A percentile compares a stretch with the other conserved stretches of the same genome.
Evolutionary conservation across 176 grass and related monocot genomes (phyloP).

Genomic region (Stipa capillata): DNA sequence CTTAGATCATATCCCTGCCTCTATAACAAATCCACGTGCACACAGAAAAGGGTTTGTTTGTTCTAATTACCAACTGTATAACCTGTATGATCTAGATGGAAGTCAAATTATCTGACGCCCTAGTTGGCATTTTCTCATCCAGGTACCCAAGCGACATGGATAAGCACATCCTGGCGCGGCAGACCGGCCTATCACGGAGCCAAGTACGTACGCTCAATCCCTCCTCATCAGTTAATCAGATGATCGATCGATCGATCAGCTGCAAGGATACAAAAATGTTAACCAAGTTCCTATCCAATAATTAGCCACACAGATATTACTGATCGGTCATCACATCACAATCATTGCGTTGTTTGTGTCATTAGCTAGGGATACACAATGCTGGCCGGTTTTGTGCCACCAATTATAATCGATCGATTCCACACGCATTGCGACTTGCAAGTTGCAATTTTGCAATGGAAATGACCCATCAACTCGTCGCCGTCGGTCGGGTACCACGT

Average conservation of each 20-base stretch:
- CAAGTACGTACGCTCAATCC: slow-evolving; percentile 34
- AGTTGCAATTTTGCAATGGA: neutral
- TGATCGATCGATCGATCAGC: neutral
- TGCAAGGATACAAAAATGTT: slow-evolving; percentile 18
- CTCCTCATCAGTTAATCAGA: neutral
- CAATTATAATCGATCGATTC: slow-evolving; percentile 20
- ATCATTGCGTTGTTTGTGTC: slow-evolving; percentile 12
- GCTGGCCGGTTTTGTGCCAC: slow-evolving; percentile 3
- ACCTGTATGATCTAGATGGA: neutral
- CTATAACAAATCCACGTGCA: neutral
- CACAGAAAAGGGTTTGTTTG: neutral
- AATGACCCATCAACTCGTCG: neutral
- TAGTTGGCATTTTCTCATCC: slow-evolving; percentile 16
- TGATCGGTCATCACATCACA: slow-evolving; percentile 17
- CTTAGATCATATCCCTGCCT: neutral
- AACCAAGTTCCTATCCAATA: neutral
- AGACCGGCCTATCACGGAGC: slow-evolving; percentile 67
- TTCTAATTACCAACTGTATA: neutral
- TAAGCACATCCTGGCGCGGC: slow-evolving; percentile 75
- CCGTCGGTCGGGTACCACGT: slow-evolving; percentile 23
- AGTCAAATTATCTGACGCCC: neutral
- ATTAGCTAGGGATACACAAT: neutral
- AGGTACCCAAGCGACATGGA: slow-evolving; percentile 80
- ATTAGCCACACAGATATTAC: neutral
- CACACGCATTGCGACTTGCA: slow-evolving; percentile 3